A percentile compares a stretch with the other conserved stretches of the same genome.
Conservation (phyloP, 768 basidiomycete genomes). For the Hortiboletus campestris region DNA sequence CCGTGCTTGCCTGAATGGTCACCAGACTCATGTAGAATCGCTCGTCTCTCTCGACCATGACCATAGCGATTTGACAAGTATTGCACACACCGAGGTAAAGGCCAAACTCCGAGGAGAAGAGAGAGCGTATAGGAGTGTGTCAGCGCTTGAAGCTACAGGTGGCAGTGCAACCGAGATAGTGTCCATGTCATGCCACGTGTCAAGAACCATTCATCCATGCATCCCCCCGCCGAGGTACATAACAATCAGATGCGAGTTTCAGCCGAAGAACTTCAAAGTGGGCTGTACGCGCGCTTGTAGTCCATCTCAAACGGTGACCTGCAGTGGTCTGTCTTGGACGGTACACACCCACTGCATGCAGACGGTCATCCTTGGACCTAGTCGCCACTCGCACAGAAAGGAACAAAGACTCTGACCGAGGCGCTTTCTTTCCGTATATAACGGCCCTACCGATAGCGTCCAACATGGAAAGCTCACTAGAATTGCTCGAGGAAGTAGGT, state of each 20-base stretch:
- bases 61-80: not conserved
- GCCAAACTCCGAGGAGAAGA: not conserved
- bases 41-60: not conserved
- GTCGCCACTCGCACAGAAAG: conserved; percentile 8
- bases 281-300: not conserved
- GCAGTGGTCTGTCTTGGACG: not conserved
- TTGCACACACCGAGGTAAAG: not conserved
- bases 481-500: conserved; percentile 31
- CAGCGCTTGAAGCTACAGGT: not conserved
- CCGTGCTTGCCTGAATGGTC: conserved; percentile 8
- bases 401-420: not conserved
- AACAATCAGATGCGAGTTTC: conserved; percentile 15
- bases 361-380: conserved; percentile 1
- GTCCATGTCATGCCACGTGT: conserved; percentile 13
- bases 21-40: conserved; percentile 21
- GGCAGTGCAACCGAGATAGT: conserved; percentile 15
- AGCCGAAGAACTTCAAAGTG: not conserved
- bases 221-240: not conserved
- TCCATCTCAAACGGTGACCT: not conserved
- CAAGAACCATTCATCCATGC: not conserved
- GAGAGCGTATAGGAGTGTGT: conserved; percentile 1
- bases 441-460: not conserved
- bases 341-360: not conserved
- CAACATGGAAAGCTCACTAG: conserved; percentile 25
- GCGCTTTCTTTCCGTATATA: not conserved